Evolutionary conservation across 345 rosid genomes (phyloP), one percentile per base, ranked within the genome.

Genomic region (Moricandia moricandioides): DNA sequence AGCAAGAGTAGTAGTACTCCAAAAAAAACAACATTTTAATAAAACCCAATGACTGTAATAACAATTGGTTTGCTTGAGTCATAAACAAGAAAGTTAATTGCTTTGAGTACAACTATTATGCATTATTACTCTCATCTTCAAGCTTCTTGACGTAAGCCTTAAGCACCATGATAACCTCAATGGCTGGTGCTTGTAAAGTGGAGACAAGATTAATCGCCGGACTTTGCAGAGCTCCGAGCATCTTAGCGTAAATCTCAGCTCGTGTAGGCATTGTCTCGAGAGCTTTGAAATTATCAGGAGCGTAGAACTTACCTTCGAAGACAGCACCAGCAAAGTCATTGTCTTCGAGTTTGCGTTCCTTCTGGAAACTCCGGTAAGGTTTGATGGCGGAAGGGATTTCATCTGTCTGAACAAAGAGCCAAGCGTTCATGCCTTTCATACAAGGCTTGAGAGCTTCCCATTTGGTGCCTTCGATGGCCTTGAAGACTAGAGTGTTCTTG

Each of bases 371-470:
- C 82, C 97, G 80, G 78, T 87, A 95, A 1, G 99, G 99, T 77
- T 88, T 90, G 33, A 95, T 73, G 0, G 97, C 90, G 12, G 86
- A 85, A 0, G 97, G 97, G 39, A 95, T 90, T 73, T 92, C 99
- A 73, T 95, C 99, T 6, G 76, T 83, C 65, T 90, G 99, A 7
- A 92, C 97, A 52, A 95, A 95, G 24, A 92, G 88, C 96, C 97
- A 95, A 29, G 86, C 97, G 43, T 91, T 91, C 99, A 92, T 95
- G 7, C 99, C 99, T 60, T 75, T 90, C 99, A 94, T 94, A 72
- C 97, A 94, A 3, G 99, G 96, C 81, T 88, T 84, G 34, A 95
- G 79, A 45, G 84, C 91, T 70, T 88, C 93, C 92, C 93, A 91
- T 3, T 78, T 83, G 7, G 98, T 95, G 8, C 97, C 97, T 67